Evolutionary conservation across 2,329 filamentous ascomycete genomes (phyloP), one percentile per base, ranked within the genome.

Genomic region (Aureobasidium sp.): DNA sequence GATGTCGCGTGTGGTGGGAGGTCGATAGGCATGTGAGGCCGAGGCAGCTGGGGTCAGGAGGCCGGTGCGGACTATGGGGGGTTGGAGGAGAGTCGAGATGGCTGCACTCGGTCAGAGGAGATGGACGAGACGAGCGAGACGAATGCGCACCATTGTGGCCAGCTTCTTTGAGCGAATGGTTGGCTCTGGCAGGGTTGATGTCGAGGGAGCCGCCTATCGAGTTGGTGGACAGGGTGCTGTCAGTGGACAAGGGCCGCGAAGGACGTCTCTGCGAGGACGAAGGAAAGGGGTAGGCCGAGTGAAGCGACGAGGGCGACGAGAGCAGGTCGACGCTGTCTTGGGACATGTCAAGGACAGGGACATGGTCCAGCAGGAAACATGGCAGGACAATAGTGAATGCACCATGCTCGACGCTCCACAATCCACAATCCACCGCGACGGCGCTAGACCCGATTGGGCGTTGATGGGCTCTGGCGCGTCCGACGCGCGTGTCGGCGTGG

Each of bases 41-140:
- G 71, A 69, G 1, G 87, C 80, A 2, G 85, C 82, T 2, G 84
- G 77, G 1, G 85, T 85, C 52, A 90, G 77, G 45, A 95, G 79
- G 54, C 91, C 90, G 2, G 90, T 95, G 59, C 91, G 83, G 54
- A 94, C 83, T 60, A 95, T 95, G 3, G 91, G 88, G 24, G 89
- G 85, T 64, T 95, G 88, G 3, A 97, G 79, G n/a, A 97, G 78
- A 1, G 89, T 95, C 7, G 90, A 95, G 62, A 97, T 97, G 57
- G 93, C 86, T 88, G 53, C 16, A 37, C 16, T 35, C 6, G 44
- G 8, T 56, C 32, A 45, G 40, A 22, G 4, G 17, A 2, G 10
- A 17, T 3, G 19, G 6, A 4, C 3, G 6, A 3, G 3, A 12
- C 14, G 35, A 24, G 22, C 25, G 19, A n/a, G 8, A 25, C 17